phyloP scores from a whole-genome alignment of 495 filamentous ascomycete species.

The Lasiosphaeria miniovina region DNA sequence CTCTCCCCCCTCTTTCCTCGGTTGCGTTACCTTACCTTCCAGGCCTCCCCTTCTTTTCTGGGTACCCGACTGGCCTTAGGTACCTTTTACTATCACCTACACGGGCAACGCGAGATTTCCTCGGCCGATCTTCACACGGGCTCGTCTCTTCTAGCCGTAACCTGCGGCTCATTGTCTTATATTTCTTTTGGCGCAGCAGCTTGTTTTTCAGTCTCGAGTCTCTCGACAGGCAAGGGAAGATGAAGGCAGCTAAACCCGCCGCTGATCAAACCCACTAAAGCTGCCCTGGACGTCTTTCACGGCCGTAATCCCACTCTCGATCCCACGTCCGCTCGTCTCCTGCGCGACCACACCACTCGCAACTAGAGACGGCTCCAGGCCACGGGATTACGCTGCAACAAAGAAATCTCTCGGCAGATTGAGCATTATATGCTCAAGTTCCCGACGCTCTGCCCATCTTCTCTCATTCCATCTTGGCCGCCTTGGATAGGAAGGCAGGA shows the following conservation, averaged over 20 bases:
- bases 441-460: neutral
- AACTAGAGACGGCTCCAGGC: neutral
- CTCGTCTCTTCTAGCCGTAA: too few relatives aligned
- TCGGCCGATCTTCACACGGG: too few relatives aligned
- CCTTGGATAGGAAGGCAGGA: neutral
- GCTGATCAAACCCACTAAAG: slow-evolving; percentile 20
- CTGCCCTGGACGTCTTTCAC: neutral
- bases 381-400: neutral
- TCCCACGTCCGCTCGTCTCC: slow-evolving; percentile 1
- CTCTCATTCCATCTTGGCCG: neutral
- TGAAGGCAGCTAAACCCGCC: slow-evolving; percentile 2
- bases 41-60: too few relatives aligned
- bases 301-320: slow-evolving; percentile 1
- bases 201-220: slow-evolving; percentile 2
- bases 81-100: too few relatives aligned
- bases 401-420: slow-evolving; percentile 2
- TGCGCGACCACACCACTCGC: neutral
- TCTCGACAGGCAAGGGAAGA: neutral
- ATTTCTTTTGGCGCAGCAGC: too few relatives aligned
- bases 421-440: neutral
- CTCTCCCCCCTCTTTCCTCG: too few relatives aligned
- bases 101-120: too few relatives aligned
- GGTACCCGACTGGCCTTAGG: too few relatives aligned
- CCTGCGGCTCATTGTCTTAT: too few relatives aligned
- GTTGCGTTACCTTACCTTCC: too few relatives aligned